Base-by-base conservation (phyloP, 495 filamentous ascomycete genomes). In the Glutinoglossum americanum region DNA sequence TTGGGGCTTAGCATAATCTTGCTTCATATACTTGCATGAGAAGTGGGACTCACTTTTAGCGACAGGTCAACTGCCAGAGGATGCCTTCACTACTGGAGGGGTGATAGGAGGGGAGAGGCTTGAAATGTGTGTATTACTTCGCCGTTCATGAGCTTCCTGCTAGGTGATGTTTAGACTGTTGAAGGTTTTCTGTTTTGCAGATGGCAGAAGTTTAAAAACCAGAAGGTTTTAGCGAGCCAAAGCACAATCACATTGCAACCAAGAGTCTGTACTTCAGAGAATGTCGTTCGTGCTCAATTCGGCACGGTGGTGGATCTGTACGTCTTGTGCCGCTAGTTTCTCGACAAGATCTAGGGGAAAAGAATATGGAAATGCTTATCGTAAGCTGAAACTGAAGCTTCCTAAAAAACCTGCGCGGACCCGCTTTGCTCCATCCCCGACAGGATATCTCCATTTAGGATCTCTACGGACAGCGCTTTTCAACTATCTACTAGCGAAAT, bases 361-460 rank as follows among this genome's bases (percentile, higher is more conserved):
- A 53, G 49, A 53, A 53, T 53, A 27, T 28, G 49, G 49, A 27
- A 27, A 53, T 21, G 23, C 49, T 6, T 53, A 15, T 17, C 49
- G 49, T 7, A 30, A 28, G 17, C 19, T 32, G 49, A 53, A 53
- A 53, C 11, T 32, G 26, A 53, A 53, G 56, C 56, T 58, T 58
- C 56, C 56, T 3, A 48, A 28, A 19, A 25, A 27, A 53, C 88
- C 92, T 48, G 88, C 85, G 28, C 76, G 92, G 58, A 96, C 92
- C 26, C 83, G 92, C 49, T 98, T 98, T 70, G 92, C 92, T 1
- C 92, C 92, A 17, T 96, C 90, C 2, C 92, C 92, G 1, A 98
- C 92, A 8, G 92, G 92, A 19, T 86, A 87, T 67, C 74, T 97
- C 19, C 92, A 98, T 69, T 76, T 98, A 35, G 92, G 92, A 33